Base-by-base conservation (phyloP, 2,329 filamentous ascomycete genomes). In the Emmonsia crescens region DNA sequence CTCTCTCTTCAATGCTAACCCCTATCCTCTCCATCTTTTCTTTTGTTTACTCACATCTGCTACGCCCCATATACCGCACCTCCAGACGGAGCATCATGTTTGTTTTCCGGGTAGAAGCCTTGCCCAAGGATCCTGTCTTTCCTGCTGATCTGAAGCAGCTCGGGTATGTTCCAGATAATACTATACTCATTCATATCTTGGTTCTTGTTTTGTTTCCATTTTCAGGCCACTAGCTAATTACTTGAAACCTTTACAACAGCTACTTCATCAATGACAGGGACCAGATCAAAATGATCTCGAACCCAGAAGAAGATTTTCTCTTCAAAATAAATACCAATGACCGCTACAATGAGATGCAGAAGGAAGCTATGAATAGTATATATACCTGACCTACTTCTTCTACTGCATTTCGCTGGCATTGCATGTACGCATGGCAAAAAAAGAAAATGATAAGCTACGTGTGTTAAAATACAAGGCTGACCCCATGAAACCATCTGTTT, bases 191-290 rank as follows among this genome's bases (percentile, higher is more conserved):
- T 29, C 51, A 31, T 29, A 2, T 16, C 19, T 31, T 31, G 14
- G 16, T 46, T 48, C 4, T 38, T 60, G 6, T 58, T 49, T 33
- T 21, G 5, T 49, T 21, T 19, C 12, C 21, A n/a, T 1, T 16
- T n/a, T 1, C 14, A 3, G 27, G n/a, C 42, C 27, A 19, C 27
- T 58, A 2, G 31, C 54, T 31, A 46, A 56, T 31, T 31, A 46
- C 2, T 21, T n/a, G n/a, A 36, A 29, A 40, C 8, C 60, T 63
- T 52, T 5, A 24, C n/a, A 49, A 55, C 31, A 92, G 90, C 51
- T 95, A 91, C 75, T 92, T 89, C 71, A 75, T 96, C 75, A 91
- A 89, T 67, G 80, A 86, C 0, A 74, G 85, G 0, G 89, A 93
- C 66, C 85, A 93, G 69, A 83, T 96, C 64, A 85, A 89, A 56